A percentile compares a stretch with the other conserved stretches of the same genome.
Evolutionary conservation across 495 filamentous ascomycete species (phyloP).

Genomic region (Xylaria curta): DNA sequence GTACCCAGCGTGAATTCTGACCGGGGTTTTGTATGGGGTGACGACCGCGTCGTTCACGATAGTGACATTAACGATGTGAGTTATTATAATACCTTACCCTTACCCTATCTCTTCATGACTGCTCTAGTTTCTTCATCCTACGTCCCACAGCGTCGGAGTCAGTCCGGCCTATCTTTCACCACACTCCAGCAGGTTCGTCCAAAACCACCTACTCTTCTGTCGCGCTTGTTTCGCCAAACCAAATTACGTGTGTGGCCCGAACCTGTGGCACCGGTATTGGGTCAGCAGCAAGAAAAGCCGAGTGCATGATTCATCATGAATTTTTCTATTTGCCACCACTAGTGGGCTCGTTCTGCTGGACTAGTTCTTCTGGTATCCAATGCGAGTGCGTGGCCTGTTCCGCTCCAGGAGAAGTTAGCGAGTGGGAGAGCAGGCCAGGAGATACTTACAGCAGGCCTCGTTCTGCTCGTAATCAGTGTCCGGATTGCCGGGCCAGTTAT

Average conservation of each 20-base stretch:
- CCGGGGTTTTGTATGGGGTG: not conserved
- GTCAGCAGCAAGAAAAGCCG: not conserved
- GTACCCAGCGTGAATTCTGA: constrained; percentile 9
- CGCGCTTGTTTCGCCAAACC: not conserved
- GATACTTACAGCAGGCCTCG: not conserved
- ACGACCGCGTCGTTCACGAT: constrained; percentile 8
- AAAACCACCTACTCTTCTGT: not conserved
- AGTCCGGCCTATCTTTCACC: not conserved
- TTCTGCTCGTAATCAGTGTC: not conserved
- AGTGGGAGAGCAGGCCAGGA: not conserved
- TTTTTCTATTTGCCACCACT: constrained; percentile 5
- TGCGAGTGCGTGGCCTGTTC: not conserved
- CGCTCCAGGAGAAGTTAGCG: not conserved
- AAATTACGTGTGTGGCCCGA: not conserved
- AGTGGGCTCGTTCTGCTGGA: not conserved
- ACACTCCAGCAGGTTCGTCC: not conserved
- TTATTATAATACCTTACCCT: not conserved
- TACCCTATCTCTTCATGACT: not conserved
- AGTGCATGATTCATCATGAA: not conserved
- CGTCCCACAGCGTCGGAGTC: not conserved
- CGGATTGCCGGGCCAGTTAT: not conserved
- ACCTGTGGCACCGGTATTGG: not conserved
- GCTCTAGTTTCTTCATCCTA: not conserved
- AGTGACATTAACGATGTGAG: constrained; percentile 18
- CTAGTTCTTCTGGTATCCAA: not conserved